Percentiles rank a stretch among this genome's conserved stretches.
These are phyloP conservation scores for Venturia aucupariae DNA, from an alignment of 2,329 filamentous ascomycete genomes.

Conservation along the genomic window DNA sequence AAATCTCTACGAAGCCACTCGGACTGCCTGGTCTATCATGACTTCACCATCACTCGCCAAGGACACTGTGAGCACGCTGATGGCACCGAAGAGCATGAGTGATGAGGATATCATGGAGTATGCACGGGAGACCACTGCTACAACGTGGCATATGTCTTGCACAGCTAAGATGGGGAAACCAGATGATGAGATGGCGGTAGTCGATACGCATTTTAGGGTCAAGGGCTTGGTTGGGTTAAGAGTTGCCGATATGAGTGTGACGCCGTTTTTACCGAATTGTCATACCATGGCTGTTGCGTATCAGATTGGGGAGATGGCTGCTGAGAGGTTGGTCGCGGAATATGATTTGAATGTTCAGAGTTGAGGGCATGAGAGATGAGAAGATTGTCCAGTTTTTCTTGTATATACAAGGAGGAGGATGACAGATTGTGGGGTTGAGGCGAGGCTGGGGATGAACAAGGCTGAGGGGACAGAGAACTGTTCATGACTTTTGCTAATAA, in stretches of 20 bases:
- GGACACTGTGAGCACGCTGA: constrained; percentile 33
- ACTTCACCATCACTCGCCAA: constrained; percentile 36
- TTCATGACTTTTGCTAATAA: not conserved
- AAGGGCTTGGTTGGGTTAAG: constrained; percentile 31
- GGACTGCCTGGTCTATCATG: constrained; percentile 33
- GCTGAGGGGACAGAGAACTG: not conserved
- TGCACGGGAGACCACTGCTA: constrained; percentile 36
- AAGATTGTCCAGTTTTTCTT: not conserved
- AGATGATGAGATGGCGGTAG: constrained; percentile 20
- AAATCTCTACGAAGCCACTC: constrained; percentile 39
- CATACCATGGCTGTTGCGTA: constrained; percentile 48
- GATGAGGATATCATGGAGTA: constrained; percentile 47
- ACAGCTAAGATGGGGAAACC: constrained; percentile 49
- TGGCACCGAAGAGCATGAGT: constrained; percentile 37
- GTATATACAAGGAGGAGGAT: too few species aligned
- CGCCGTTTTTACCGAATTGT: constrained; percentile 31
- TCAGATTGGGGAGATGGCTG: constrained; percentile 42
- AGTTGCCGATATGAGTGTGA: constrained; percentile 36
- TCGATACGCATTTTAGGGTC: constrained; percentile 37
- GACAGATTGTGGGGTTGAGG: not conserved
- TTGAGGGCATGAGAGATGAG: not conserved
- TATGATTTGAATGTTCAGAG: constrained; percentile 27
- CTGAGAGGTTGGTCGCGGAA: constrained; percentile 40
- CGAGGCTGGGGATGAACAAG: not conserved
- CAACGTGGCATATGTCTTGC: constrained; percentile 47